Evolutionary conservation across 2,329 filamentous ascomycete species (phyloP), one percentile per base, ranked within the genome.

Genomic region (Aureobasidium pullulans): DNA sequence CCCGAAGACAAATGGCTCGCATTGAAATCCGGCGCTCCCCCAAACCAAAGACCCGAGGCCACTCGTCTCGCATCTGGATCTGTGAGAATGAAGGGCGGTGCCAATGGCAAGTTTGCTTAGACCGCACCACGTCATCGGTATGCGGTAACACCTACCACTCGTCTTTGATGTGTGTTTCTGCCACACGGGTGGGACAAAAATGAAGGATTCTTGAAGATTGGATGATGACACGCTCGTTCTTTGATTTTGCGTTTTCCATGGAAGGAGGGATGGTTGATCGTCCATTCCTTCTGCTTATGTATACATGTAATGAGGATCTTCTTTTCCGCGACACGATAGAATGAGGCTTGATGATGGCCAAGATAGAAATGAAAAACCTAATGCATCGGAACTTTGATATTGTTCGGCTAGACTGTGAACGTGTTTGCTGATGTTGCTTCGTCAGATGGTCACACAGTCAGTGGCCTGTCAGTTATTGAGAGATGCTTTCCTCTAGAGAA

Each of bases 1-100:
- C 76, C 77, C 2, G 65, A 67, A 46, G 69, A 72, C 46, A 73
- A 71, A 59, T 69, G 66, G 54, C 28, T 36, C 37, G 36, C 50
- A 3, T 23, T 54, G 28, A 32, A 54, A 16, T 28, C 50, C 15
- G 50, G 50, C n/a, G 50, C 36, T 23, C 37, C 50, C 3, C 50
- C 50, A 1, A 29, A 23, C 7, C 39, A 46, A 5, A 46, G 52
- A 32, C 52, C 52, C 6, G 39, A 56, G 13, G 52, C 29, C 8
- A 56, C 31, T 3, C 52, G 52, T 16, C 13, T 56, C 16, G 52
- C 40, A n/a, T 56, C 52, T 28, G 52, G 40, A 10, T 56, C 52
- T 3, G 29, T 56, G 3, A 44, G 40, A 11, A n/a, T 46, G 52
- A 56, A 56, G 40, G 52, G 40, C 8, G 52, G 39, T 56, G 39